A percentile compares a stretch with the other conserved stretches of the same genome.
phyloP scores from a whole-genome alignment of 1,139 yeast genomes.

The Geotrichum reessii region DNA sequence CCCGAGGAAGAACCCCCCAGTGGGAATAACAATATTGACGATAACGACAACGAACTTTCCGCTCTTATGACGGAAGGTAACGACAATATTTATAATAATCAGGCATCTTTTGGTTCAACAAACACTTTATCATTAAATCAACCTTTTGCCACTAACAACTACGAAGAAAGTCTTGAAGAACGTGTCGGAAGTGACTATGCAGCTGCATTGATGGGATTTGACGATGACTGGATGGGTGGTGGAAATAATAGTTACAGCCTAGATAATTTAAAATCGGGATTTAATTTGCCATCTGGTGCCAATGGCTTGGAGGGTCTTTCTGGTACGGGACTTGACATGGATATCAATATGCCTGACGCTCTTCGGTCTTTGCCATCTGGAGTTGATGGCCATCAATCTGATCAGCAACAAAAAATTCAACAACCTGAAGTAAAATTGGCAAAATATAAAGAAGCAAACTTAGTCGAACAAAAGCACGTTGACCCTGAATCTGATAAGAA shows the following conservation, averaged over 20 bases:
- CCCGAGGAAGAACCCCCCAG: slow-evolving; percentile 41
- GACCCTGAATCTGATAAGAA: slow-evolving; percentile 30
- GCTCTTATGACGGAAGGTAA: slow-evolving; percentile 9
- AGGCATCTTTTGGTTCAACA: not conserved
- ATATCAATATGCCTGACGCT: slow-evolving; percentile 12
- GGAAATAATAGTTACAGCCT: not conserved
- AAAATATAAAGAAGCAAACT: not conserved
- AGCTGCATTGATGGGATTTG: slow-evolving; percentile 19
- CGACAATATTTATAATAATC: not conserved
- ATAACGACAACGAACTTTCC: slow-evolving; percentile 28
- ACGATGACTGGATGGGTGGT: slow-evolving; percentile 17
- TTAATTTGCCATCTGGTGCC: not conserved
- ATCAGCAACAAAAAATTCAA: not conserved
- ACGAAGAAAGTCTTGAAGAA: slow-evolving; percentile 18
- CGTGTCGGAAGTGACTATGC: slow-evolving; percentile 22
- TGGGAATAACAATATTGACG: slow-evolving; percentile 25
- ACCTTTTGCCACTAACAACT: not conserved
- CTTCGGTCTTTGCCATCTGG: slow-evolving; percentile 1
- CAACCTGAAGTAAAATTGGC: not conserved
- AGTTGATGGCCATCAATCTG: slow-evolving; percentile 2
- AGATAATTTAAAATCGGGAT: slow-evolving; percentile 3
- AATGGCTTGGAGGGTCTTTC: not conserved
- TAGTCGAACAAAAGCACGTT: not conserved
- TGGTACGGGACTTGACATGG: slow-evolving; percentile 1
- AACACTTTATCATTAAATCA: not conserved